A percentile compares a stretch with the other conserved stretches of the same genome.
phyloP scores from a whole-genome alignment of 2,329 filamentous ascomycete genomes.

The Lasiodiplodia sp. region DNA sequence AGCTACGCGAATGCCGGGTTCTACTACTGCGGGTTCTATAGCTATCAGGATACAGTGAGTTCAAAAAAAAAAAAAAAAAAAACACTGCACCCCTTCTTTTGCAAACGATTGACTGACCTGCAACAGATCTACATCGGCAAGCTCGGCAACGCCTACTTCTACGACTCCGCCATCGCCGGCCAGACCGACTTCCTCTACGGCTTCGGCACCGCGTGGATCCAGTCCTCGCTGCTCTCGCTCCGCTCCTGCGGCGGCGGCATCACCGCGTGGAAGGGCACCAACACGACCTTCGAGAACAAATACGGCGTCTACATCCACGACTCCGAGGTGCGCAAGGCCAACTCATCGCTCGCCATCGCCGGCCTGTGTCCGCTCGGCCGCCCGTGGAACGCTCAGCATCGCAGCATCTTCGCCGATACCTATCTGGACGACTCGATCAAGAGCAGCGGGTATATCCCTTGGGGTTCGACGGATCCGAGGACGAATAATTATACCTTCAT shows the following conservation, averaged over 20 bases:
- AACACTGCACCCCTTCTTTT: background rate
- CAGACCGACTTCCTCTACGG: slow-evolving; percentile 74
- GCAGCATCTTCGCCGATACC: slow-evolving; percentile 63
- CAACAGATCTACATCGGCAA: slow-evolving; percentile 68
- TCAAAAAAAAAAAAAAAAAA: background rate
- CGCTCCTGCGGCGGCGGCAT: slow-evolving; percentile 71
- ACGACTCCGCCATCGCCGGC: slow-evolving; percentile 66
- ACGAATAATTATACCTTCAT: slow-evolving; percentile 58
- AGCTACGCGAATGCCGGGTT: slow-evolving; percentile 71
- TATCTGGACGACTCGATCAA: slow-evolving; percentile 64
- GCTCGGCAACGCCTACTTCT: slow-evolving; percentile 70
- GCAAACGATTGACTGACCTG: background rate
- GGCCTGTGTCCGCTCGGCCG: slow-evolving; percentile 65
- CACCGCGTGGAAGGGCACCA: slow-evolving; percentile 73
- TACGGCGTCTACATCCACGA: slow-evolving; percentile 71
- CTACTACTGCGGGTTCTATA: slow-evolving; percentile 71
- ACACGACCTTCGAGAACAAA: slow-evolving; percentile 71
- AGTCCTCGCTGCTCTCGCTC: slow-evolving; percentile 61
- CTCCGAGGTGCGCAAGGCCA: slow-evolving; percentile 62
- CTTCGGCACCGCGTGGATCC: slow-evolving; percentile 70
- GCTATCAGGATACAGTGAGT: slow-evolving; percentile 70
- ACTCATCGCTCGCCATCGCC: slow-evolving; percentile 52
- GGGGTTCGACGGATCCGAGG: slow-evolving; percentile 54
- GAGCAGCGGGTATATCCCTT: slow-evolving; percentile 63
- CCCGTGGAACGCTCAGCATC: slow-evolving; percentile 67